Base-by-base conservation (phyloP, 768 basidiomycete genomes). In the Filobasidium floriforme region DNA sequence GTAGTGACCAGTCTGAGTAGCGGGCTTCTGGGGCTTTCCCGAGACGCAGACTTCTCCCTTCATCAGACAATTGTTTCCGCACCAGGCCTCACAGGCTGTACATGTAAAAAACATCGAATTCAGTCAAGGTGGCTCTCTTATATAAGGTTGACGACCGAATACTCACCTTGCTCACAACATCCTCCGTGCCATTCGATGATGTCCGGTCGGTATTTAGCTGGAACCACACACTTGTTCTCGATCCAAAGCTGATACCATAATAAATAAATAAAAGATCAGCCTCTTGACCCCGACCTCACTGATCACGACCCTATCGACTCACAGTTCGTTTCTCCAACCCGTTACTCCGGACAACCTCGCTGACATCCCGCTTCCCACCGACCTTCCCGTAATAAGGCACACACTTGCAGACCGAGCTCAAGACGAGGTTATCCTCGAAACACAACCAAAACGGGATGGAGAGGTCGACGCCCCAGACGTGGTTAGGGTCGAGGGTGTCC, bases 61-160 rank as follows among this genome's bases (percentile, higher is more conserved):
- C 54, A 57, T 57, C 6, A 57, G 26, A 24, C 54, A 57, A 57
- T 6, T 19, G 24, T 57, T 24, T 57, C 54, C 54, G 29, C 54
- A 57, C 54, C 54, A 57, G 19, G 54, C 15, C 15, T 57, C 29
- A 57, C 54, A 57, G 54, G 54, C 54, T 57, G 54, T 12, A 44
- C 19, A n/a, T 26, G 22, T 9, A 57, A 32, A n/a, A 57, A n/a
- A 24, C 15, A 32, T 15, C 6, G 15, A 32, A 15, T 14, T 57
- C n/a, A 57, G 54, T 32, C 6, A 24, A 4, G 26, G 22, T 22
- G 15, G 22, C 4, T 14, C 15, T 57, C 26, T 2, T 2, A 3
- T 7, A 4, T 24, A 24, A 24, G 5, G 6, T 57, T 26, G 29
- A 7, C 22, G 54, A 24, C 15, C 15, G 19, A 15, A 19, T 3